Percentiles rank a stretch among this genome's conserved stretches.
phyloP scores from a whole-genome alignment of 345 rosid species.

The Psidium guajava region DNA sequence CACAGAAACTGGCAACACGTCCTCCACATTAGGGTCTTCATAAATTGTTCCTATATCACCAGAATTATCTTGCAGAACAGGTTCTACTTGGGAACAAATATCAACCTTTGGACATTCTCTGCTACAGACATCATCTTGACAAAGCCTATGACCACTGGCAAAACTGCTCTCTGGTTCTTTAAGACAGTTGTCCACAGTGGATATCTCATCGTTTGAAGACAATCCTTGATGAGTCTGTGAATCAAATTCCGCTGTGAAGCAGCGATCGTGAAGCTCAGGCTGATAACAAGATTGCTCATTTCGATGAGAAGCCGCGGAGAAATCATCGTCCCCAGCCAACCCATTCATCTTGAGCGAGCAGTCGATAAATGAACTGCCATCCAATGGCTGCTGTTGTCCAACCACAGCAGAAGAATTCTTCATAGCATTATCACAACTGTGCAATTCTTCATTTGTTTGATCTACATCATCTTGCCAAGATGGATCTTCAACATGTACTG shows the following conservation, averaged over 20 bases:
- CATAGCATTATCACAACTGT: background rate
- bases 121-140: background rate
- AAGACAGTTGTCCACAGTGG: background rate
- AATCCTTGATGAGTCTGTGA: background rate
- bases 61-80: background rate
- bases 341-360: background rate
- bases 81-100: background rate
- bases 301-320: background rate
- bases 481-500: constrained; percentile 2
- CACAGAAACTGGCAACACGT: background rate
- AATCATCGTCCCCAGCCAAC: background rate
- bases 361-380: constrained; percentile 1
- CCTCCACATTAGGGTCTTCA: background rate
- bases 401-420: background rate
- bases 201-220: background rate
- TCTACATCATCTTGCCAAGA: constrained; percentile 11
- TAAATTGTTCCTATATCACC: background rate
- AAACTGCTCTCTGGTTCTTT: background rate
- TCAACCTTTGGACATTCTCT: background rate
- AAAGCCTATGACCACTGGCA: background rate
- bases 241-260: background rate
- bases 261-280: background rate
- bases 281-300: background rate
- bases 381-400: background rate
- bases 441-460: constrained; percentile 9